Evolutionary conservation across 257 asterid species (phyloP).

Genomic region (Fraxinus anomala): DNA sequence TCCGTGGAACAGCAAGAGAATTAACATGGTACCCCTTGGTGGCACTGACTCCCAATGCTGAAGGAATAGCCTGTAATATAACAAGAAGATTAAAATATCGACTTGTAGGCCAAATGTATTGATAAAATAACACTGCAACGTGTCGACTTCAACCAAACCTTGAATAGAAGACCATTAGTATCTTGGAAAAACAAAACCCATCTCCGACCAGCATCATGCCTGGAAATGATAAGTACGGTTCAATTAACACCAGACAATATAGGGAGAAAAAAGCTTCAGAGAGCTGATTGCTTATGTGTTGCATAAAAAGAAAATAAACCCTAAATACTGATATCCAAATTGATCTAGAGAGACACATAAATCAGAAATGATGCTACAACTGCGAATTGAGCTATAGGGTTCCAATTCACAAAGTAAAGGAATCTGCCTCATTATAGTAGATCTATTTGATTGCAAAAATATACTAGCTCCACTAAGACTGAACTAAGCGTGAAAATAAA

Average conservation of each 20-base stretch:
- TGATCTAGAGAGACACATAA: background rate
- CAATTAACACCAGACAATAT: conserved; percentile 24
- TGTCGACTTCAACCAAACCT: conserved; percentile 50
- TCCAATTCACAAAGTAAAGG: background rate
- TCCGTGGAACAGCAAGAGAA: conserved; percentile 98
- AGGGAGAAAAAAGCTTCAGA: conserved; percentile 11
- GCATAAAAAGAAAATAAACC: background rate
- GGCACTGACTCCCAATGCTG: conserved; percentile 91
- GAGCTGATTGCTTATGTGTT: background rate
- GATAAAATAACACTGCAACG: conserved; percentile 17
- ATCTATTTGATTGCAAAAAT: background rate
- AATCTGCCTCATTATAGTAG: background rate
- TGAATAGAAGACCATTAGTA: conserved; percentile 96
- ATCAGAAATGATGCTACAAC: background rate
- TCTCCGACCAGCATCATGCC: conserved; percentile 81
- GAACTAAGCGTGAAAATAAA: background rate
- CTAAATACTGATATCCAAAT: background rate
- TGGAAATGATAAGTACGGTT: conserved; percentile 32
- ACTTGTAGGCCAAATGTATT: conserved; percentile 1
- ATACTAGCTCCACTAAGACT: background rate
- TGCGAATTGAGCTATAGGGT: background rate
- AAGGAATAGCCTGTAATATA: conserved; percentile 77
- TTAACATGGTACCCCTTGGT: conserved; percentile 84
- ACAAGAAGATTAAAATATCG: conserved; percentile 12
- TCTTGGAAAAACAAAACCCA: conserved; percentile 99